These are phyloP conservation scores for Pseudisothecium myosuroides DNA, from an alignment of 225 moss, liverwort and hornwort genomes.

Conservation along the genomic window DNA sequence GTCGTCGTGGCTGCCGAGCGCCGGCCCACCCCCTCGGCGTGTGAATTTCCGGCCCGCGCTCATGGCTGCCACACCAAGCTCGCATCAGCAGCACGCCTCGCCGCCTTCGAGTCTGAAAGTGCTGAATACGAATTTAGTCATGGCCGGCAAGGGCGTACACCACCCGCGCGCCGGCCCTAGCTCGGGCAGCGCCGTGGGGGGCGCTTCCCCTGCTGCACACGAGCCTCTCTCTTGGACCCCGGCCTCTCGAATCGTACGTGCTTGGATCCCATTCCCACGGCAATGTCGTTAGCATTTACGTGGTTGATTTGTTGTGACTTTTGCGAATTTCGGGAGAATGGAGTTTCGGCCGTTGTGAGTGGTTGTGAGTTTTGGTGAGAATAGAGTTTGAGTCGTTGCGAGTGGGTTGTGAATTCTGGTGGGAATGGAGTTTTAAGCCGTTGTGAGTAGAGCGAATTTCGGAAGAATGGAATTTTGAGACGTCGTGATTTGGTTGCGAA, in stretches of 20 bases:
- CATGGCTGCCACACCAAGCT: background rate
- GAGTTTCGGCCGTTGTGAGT: background rate
- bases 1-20: conserved; percentile 38
- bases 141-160: conserved; percentile 16
- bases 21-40: conserved; percentile 32
- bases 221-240: conserved; percentile 34
- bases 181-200: background rate
- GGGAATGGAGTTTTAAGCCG: background rate
- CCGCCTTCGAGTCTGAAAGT: background rate
- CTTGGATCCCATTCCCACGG: background rate
- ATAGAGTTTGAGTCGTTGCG: background rate
- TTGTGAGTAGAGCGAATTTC: background rate
- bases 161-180: conserved; percentile 14
- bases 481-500: background rate
- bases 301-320: background rate
- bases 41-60: conserved; percentile 41
- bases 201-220: conserved; percentile 1
- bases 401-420: background rate
- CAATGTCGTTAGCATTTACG: background rate
- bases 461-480: background rate
- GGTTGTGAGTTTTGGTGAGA: background rate
- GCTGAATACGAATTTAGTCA: background rate
- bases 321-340: background rate
- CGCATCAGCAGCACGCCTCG: background rate
- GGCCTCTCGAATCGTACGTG: conserved; percentile 28